Conservation (phyloP, 176 grass and related monocot genomes). For the Olyra latifolia region DNA sequence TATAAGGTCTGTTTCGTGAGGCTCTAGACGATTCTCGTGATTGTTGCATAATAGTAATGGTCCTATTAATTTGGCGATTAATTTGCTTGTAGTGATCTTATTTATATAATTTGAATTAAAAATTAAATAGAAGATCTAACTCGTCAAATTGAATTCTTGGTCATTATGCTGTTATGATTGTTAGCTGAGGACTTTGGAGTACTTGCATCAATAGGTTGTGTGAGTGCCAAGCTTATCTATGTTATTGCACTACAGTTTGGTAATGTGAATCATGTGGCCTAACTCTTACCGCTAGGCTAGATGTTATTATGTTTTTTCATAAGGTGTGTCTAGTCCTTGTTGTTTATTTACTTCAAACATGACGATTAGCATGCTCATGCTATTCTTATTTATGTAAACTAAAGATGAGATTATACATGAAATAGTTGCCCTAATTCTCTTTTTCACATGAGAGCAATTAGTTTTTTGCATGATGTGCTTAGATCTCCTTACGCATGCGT, state of each 20-base stretch:
- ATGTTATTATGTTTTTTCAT: neutral
- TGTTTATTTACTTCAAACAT: neutral
- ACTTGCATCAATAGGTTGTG: neutral
- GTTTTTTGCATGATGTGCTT: neutral
- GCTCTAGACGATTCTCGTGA: neutral
- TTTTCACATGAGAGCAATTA: neutral
- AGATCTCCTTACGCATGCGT: neutral
- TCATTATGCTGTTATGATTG: neutral
- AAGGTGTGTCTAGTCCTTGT: neutral
- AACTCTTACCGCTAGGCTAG: neutral
- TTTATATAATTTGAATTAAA: neutral
- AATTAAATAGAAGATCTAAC: neutral
- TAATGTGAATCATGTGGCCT: neutral
- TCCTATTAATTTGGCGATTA: neutral
- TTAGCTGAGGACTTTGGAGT: neutral
- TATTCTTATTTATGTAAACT: neutral
- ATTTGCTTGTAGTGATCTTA: neutral
- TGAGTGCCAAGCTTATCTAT: neutral
- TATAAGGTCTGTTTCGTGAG: neutral
- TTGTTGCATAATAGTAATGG: neutral
- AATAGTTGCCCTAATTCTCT: neutral
- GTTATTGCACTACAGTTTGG: neutral
- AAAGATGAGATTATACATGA: neutral
- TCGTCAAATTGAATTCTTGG: neutral
- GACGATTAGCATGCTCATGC: neutral